A percentile compares a stretch with the other conserved stretches of the same genome.
These are phyloP conservation scores for Pleurotus salmoneostramineus DNA, from an alignment of 768 basidiomycete species.

Conservation along the genomic window DNA sequence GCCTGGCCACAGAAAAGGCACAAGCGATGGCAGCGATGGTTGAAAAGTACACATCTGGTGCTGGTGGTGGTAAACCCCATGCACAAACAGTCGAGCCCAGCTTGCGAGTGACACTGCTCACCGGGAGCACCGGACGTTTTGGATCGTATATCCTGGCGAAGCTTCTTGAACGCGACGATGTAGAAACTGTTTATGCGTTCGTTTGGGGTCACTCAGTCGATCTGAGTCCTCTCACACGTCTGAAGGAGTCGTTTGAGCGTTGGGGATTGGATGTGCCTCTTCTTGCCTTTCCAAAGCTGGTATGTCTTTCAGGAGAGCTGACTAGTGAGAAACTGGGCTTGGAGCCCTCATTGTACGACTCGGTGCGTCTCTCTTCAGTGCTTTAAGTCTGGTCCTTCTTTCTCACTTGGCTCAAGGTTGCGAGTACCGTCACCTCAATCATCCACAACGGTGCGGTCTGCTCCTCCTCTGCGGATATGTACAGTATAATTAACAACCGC, in stretches of 20 bases:
- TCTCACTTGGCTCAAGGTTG: conserved; percentile 14
- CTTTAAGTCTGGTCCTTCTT: neutral
- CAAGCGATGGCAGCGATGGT: neutral
- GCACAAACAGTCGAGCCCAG: neutral
- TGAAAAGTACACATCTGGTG: neutral
- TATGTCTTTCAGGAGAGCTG: conserved; percentile 26
- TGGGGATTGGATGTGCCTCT: conserved; percentile 25
- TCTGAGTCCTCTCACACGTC: conserved; percentile 17
- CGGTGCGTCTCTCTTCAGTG: neutral
- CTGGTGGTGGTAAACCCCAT: neutral
- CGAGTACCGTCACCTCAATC: conserved; percentile 27
- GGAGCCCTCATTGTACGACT: conserved; percentile 12
- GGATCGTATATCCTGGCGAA: conserved; percentile 10
- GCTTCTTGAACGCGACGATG: neutral
- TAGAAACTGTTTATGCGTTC: neutral
- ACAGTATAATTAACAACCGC: neutral
- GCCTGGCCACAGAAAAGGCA: neutral
- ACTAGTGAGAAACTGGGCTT: conserved; percentile 21
- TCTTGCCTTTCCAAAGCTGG: conserved; percentile 23
- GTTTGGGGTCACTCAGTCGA: conserved; percentile 8
- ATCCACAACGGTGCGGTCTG: conserved; percentile 27
- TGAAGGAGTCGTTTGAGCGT: conserved; percentile 20
- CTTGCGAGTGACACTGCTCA: neutral
- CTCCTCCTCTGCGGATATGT: conserved; percentile 2
- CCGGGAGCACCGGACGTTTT: conserved; percentile 17